Base-by-base conservation (phyloP, 768 basidiomycete species). In the Tulasnella sp. region DNA sequence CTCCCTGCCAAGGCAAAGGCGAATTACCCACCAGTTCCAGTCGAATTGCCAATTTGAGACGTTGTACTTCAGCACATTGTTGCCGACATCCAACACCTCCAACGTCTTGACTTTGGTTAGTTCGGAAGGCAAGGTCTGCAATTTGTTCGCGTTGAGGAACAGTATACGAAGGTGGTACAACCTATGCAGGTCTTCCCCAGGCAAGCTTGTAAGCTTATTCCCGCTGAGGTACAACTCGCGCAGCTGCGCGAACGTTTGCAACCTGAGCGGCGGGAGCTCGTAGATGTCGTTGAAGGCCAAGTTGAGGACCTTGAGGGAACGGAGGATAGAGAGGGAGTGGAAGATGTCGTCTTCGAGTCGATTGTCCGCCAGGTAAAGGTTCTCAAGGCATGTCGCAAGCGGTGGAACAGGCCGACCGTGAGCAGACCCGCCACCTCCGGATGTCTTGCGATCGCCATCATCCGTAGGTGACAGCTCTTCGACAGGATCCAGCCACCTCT, bases 41-140 rank as follows among this genome's bases (percentile, higher is more conserved):
- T 99, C 96, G 68, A 92, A 98, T 67, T 94, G 89, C 84, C 84
- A 92, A 65, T 99, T 99, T 63, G 89, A 86, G 63, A 96, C 91
- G 67, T 98, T 99, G 70, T 98, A 98, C 76, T 86, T 89, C 69
- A 99, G 73, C 52, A 81, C 69, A 67, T 99, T 99, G 67, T 84
- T 92, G 6, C 96, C 93, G 4, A 87, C 93, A 66, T 99, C 96
- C 63, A 99, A 74, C 31, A 86, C 79, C 52, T 75, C 78, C 65
- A 99, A 71, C 45, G 77, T 82, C 66, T 78, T 77, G 59, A 96
- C 78, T 66, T 89, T 88, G 36, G 82, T 83, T 46, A 99, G 68
- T 67, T 97, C 96, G 55, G 86, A 83, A 3, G 96, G 96, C 3
- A 98, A 70, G 7, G 89, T 93, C 70, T 91, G 86, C 34, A 99